A percentile compares a stretch with the other conserved stretches of the same genome.
Evolutionary conservation across 371 early-diverging fungal species (phyloP).

Genomic region (Choanephora cucurbitarum): DNA sequence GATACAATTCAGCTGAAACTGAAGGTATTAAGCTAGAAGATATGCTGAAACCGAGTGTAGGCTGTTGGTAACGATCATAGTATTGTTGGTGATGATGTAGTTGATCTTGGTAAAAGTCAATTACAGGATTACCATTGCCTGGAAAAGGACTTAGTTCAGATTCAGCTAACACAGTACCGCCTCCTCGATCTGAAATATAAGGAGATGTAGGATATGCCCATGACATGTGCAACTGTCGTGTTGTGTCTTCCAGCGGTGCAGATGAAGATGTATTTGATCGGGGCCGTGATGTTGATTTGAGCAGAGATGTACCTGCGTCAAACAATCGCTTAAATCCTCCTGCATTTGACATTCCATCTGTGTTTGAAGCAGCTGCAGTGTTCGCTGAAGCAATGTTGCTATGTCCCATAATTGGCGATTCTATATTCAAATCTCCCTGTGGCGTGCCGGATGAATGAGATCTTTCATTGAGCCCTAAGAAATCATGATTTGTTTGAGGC

Average conservation of each 20-base stretch:
- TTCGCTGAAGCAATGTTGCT: slow-evolving; percentile 1
- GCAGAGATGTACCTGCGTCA: slow-evolving; percentile 43
- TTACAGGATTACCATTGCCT: slow-evolving; percentile 45
- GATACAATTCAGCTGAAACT: no score
- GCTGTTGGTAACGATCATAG: slow-evolving; percentile 5
- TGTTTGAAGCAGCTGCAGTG: background rate
- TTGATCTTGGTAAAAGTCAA: slow-evolving; percentile 14
- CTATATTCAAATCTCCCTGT: background rate
- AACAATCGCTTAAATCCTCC: slow-evolving; percentile 38
- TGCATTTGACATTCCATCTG: slow-evolving; percentile 2
- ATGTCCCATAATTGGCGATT: slow-evolving; percentile 8
- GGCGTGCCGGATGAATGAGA: slow-evolving; percentile 7
- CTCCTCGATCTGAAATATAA: slow-evolving; percentile 38
- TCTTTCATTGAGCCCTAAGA: background rate
- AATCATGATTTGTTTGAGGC: slow-evolving; percentile 4
- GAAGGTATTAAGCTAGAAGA: background rate
- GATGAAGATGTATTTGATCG: slow-evolving; percentile 45
- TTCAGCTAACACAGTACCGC: slow-evolving; percentile 42
- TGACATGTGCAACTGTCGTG: slow-evolving; percentile 1
- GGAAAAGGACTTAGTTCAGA: slow-evolving; percentile 62
- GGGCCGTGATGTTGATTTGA: slow-evolving; percentile 31
- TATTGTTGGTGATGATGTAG: slow-evolving; percentile 11
- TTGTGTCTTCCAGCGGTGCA: slow-evolving; percentile 29
- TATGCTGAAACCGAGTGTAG: background rate
- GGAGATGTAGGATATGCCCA: slow-evolving; percentile 13